These are phyloP conservation scores for Corylus americana DNA, from an alignment of 306 rosid genomes.

Conservation along the genomic window DNA sequence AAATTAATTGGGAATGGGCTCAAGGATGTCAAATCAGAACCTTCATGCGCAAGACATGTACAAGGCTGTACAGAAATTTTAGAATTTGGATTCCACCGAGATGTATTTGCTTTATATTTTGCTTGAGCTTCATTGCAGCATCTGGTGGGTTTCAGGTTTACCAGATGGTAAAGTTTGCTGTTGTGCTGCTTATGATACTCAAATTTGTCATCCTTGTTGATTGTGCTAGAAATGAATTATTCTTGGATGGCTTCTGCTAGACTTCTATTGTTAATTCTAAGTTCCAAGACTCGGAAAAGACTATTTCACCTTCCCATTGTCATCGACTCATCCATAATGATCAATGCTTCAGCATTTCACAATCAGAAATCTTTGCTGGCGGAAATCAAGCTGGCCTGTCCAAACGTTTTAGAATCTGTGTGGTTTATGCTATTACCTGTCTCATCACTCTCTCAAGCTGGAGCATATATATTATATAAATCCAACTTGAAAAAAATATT, in stretches of 20 bases:
- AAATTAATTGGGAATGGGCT: slow-evolving; percentile 30
- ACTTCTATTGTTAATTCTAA: neutral
- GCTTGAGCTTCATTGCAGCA: slow-evolving; percentile 11
- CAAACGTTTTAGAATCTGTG: neutral
- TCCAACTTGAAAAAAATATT: too few relatives aligned
- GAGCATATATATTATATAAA: too few relatives aligned
- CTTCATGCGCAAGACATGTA: slow-evolving; percentile 23
- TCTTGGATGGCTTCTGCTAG: slow-evolving; percentile 28
- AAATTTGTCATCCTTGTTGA: slow-evolving; percentile 16
- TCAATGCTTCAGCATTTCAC: neutral
- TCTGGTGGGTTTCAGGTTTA: slow-evolving; percentile 29
- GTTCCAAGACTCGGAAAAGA: neutral
- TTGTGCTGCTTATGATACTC: slow-evolving; percentile 19
- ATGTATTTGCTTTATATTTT: slow-evolving; percentile 25
- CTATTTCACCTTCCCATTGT: neutral
- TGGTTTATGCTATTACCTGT: neutral
- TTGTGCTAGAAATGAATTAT: slow-evolving; percentile 8
- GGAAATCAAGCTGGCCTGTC: neutral
- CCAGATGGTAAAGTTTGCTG: slow-evolving; percentile 35
- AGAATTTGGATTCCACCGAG: slow-evolving; percentile 17
- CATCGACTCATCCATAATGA: neutral
- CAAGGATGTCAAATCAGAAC: slow-evolving; percentile 33
- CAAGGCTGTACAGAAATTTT: slow-evolving; percentile 49
- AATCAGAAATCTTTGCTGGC: neutral
- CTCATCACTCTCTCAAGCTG: too few relatives aligned